A percentile compares a stretch with the other conserved stretches of the same genome.
Evolutionary conservation across 805 yeast species (phyloP).

Genomic region (Starmerella cellae): DNA sequence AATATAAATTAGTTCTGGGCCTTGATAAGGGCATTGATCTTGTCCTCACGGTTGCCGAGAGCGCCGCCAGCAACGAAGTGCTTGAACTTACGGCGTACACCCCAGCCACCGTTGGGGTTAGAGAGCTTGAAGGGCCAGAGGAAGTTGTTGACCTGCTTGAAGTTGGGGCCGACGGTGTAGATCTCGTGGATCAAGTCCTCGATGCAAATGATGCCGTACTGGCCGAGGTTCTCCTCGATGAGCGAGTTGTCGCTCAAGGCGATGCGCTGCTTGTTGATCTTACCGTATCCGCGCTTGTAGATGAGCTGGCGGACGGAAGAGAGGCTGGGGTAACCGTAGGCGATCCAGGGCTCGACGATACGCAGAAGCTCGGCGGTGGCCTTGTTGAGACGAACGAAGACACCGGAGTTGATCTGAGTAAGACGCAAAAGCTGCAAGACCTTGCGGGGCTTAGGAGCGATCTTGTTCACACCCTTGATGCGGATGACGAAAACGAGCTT

Average conservation of each 20-base stretch:
- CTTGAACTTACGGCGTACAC: slow-evolving; percentile 90
- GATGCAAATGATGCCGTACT: slow-evolving; percentile 81
- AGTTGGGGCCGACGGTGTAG: slow-evolving; percentile 94
- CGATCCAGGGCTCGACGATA: slow-evolving; percentile 91
- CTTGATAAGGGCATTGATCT: slow-evolving; percentile 87
- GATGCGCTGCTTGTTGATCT: slow-evolving; percentile 91
- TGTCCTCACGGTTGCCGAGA: slow-evolving; percentile 95
- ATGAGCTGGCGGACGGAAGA: slow-evolving; percentile 82
- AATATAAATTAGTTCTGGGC: slow-evolving; percentile 59
- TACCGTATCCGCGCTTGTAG: slow-evolving; percentile 97
- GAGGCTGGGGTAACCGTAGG: slow-evolving; percentile 94
- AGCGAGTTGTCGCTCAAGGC: slow-evolving; percentile 76
- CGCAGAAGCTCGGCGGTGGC: slow-evolving; percentile 86
- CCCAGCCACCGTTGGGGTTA: slow-evolving; percentile 97
- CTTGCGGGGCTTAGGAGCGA: slow-evolving; percentile 99
- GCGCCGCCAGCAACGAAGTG: slow-evolving; percentile 97
- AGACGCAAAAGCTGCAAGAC: slow-evolving; percentile 82
- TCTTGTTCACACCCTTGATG: slow-evolving; percentile 99
- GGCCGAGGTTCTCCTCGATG: slow-evolving; percentile 77
- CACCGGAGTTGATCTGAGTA: slow-evolving; percentile 89
- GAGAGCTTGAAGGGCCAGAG: slow-evolving; percentile 96
- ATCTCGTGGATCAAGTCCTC: slow-evolving; percentile 95
- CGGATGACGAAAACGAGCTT: slow-evolving; percentile 91
- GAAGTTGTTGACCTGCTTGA: slow-evolving; percentile 97
- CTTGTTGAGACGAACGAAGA: slow-evolving; percentile 87